Conservation (phyloP, 768 basidiomycete genomes). For the Russula ochroleuca region DNA sequence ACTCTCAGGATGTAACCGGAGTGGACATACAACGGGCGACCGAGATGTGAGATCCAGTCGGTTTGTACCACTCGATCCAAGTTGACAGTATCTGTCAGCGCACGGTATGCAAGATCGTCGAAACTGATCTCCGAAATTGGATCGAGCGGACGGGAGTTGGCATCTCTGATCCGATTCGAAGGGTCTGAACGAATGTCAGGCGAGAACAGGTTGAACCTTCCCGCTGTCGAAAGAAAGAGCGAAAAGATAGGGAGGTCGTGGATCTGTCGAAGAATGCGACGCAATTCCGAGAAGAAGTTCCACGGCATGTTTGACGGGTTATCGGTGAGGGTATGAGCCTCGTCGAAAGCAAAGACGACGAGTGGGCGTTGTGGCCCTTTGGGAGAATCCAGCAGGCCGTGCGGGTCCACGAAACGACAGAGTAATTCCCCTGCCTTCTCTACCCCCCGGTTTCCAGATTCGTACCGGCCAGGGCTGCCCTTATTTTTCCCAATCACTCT, state of each 20-base stretch:
- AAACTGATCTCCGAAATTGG: neutral
- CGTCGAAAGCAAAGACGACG: slow-evolving; percentile 1
- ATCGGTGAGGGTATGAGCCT: neutral
- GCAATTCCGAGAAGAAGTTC: neutral
- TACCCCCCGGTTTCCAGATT: neutral
- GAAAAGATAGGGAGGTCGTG: too few species aligned
- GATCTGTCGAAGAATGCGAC: neutral
- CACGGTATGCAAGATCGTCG: neutral
- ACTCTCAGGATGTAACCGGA: neutral
- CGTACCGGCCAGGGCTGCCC: too few species aligned
- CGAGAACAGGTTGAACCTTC: neutral
- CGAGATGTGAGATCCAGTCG: neutral
- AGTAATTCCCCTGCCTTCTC: neutral
- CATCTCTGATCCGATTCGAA: neutral
- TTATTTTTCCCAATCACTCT: too few species aligned
- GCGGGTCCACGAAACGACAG: neutral
- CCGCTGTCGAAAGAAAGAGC: too few species aligned
- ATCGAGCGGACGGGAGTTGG: neutral
- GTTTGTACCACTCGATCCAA: neutral
- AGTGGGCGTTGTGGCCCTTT: neutral
- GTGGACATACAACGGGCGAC: slow-evolving; percentile 7
- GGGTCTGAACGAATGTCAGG: neutral
- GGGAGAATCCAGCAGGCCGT: neutral
- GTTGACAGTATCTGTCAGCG: neutral
- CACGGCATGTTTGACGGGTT: neutral